Base-by-base conservation (phyloP, 306 rosid species). In the Mimosa bimucronata region DNA sequence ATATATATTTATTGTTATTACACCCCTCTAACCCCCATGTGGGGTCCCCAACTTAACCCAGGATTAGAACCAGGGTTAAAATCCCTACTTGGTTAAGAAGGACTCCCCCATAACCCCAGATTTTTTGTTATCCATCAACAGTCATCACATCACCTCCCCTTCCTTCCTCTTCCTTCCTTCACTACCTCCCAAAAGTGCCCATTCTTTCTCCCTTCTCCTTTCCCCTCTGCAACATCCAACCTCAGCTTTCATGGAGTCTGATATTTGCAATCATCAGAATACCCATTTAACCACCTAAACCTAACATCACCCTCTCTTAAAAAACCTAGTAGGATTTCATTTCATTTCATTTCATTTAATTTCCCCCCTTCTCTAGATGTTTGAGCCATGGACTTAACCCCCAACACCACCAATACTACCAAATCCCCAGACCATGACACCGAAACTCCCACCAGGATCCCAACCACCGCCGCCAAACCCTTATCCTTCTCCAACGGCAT, bases 21-120 rank as follows among this genome's bases (percentile, higher is more conserved):
- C 92, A 75, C 84, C 64, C 69, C 83, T 86, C 88, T 86, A 94
- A 92, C 94, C 94, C 79, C 38, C 71, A 67, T 60, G 87, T 77
- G 83, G 88, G 90, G 89, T 87, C 94, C 77, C 71, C 9, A 86
- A 85, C 92, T 89, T 88, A 92, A 94, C 97, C 97, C 91, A 69
- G 82, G 93, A 91, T 89, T 89, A 90, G 90, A 91, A 94, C 98
- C 77, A 86, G 92, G 85, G 98, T 94, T 89, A 92, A 92, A 91
- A 91, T 80, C 23, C 84, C 89, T 71, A 88, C 90, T 93, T 93
- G 94, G 97, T 90, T 92, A 89, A 90, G 94, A 89, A 90, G 92
- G 88, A 80, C 92, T 83, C 64, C 97, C 98, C 85, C 96, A 88
- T 85, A 91, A 90, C 89, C 80, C 71, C 75, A 87, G 86, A 84